Base-by-base conservation (phyloP, 2,329 filamentous ascomycete species). In the Epichloe gansuensis region DNA sequence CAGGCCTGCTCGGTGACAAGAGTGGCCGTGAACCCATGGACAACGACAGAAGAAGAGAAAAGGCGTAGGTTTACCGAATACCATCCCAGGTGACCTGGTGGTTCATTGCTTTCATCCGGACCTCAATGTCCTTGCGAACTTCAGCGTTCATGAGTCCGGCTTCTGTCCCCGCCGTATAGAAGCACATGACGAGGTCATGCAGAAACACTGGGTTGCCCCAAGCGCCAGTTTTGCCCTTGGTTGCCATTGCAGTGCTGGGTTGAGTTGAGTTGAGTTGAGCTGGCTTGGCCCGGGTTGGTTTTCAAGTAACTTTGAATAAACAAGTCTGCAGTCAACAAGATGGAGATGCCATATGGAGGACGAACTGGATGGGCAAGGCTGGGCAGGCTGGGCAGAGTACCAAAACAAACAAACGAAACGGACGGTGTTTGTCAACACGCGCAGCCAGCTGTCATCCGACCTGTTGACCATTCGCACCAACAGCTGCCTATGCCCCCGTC, bases 71-170 rank as follows among this genome's bases (percentile, higher is more conserved):
- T 43, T 66, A 74, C 73, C 73, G 70, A 48, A 75, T 64, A 1
- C 62, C 69, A 34, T 75, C 68, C 70, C 71, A 75, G 3, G 67
- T 69, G n/a, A 69, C 67, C 5, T 55, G 53, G 49, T 67, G 61
- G 7, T 69, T 65, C 5, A 56, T 57, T 12, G 55, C 42, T n/a
- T 61, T 56, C 51, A 74, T 61, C n/a, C 63, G 63, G 7, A 54
- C 54, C 45, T 64, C 60, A 47, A 74, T 58, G 1, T 58, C 58
- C 0, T 62, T 59, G 49, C 65, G 66, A 36, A 62, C 55, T 27
- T 62, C 54, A 13, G 61, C 47, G 13, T 54, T 59, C 52, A 72
- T 60, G 12, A 53, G 59, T 8, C 58, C 60, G n/a, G 57, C 54
- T 1, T 55, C 52, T 38, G 62, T 59, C 13, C 61, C 59, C 11